phyloP scores from a whole-genome alignment of 2,329 filamentous ascomycete species.

The Rasamsonia emersonii region DNA sequence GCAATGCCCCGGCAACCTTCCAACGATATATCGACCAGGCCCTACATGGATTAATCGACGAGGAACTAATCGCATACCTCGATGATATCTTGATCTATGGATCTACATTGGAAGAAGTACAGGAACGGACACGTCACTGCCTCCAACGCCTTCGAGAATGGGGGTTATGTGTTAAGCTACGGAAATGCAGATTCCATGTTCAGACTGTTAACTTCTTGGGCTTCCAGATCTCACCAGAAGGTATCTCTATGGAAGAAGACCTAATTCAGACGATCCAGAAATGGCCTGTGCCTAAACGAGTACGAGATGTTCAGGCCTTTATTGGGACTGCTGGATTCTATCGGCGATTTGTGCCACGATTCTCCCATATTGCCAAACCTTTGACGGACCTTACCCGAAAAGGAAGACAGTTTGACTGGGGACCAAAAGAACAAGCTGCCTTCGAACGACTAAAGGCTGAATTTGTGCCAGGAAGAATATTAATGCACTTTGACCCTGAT shows the following conservation, averaged over 20 bases:
- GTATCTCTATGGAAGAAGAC: not conserved
- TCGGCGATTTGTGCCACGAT: not conserved
- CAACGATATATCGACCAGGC: constrained; percentile 7
- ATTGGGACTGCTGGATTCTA: not conserved
- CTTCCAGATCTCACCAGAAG: constrained; percentile 1
- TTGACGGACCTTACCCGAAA: not conserved
- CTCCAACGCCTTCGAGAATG: not conserved
- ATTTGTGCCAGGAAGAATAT: not conserved
- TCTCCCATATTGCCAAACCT: not conserved
- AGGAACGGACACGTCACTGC: too few species aligned
- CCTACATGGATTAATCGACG: constrained; percentile 7
- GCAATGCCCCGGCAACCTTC: constrained; percentile 10
- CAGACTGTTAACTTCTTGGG: constrained; percentile 1
- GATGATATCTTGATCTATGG: constrained; percentile 14
- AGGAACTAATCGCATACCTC: constrained; percentile 7
- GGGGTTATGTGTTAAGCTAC: not conserved
- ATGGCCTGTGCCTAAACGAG: not conserved
- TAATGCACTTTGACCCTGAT: not conserved
- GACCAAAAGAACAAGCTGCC: constrained; percentile 1
- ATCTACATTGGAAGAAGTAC: too few species aligned
- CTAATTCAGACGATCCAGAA: not conserved
- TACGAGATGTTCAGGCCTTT: not conserved
- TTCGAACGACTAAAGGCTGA: not conserved
- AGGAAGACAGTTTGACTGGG: not conserved
- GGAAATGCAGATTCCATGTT: constrained; percentile 4